Conservation (phyloP, 2,329 filamentous ascomycete species). For the Aspergillus pseudoterreus region DNA sequence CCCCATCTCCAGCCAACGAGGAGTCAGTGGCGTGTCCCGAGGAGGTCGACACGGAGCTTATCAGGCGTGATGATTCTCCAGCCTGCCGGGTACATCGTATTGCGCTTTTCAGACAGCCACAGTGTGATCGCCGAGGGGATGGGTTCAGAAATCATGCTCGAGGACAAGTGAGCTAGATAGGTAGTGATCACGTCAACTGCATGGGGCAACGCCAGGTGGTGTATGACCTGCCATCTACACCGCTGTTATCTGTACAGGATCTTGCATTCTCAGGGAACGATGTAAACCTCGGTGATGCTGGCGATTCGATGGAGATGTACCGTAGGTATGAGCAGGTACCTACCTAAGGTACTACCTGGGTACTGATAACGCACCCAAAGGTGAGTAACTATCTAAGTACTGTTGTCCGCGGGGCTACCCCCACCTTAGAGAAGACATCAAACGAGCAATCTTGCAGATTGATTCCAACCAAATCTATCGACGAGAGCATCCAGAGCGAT, state of each 20-base stretch:
- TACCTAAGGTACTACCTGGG: no score
- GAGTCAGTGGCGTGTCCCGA: conserved; percentile 9
- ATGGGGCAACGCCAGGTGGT: background rate
- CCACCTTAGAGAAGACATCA: no score
- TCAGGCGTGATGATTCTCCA: no score
- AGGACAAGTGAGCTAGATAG: no score
- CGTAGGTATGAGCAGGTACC: no score
- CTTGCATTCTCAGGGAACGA: background rate
- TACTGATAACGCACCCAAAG: background rate
- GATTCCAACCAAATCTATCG: no score
- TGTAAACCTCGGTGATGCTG: background rate
- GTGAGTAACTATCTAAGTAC: no score
- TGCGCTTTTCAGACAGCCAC: background rate
- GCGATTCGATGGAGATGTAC: no score
- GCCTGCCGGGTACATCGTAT: no score
- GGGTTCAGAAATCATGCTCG: background rate
- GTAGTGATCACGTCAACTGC: no score
- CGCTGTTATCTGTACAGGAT: background rate
- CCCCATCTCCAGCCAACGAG: conserved; percentile 7
- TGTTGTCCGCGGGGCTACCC: no score
- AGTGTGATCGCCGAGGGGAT: background rate
- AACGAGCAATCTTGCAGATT: no score
- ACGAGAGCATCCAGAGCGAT: background rate
- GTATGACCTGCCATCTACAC: background rate
- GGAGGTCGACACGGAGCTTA: conserved; percentile 3